Evolutionary conservation across 139 green algal genomes (phyloP).

Genomic region (Chlorella sp.): DNA sequence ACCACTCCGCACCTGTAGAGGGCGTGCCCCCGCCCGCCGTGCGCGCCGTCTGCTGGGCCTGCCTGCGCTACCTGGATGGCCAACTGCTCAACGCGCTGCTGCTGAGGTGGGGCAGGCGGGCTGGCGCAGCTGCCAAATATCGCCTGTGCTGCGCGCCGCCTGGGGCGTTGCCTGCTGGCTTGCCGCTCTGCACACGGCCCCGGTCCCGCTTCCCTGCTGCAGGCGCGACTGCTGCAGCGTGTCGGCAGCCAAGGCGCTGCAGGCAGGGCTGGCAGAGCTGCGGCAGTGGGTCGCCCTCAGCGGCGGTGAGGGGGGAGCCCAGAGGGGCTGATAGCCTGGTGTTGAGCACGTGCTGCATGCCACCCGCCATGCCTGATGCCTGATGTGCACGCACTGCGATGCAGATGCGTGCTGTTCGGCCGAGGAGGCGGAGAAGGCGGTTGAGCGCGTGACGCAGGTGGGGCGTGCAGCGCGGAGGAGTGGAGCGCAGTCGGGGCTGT

Average conservation of each 20-base stretch:
- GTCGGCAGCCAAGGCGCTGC: slow-evolving; percentile 55
- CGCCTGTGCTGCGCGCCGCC: too few relatives aligned
- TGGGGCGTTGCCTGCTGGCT: too few relatives aligned
- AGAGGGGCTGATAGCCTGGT: too few relatives aligned
- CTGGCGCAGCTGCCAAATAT: too few relatives aligned
- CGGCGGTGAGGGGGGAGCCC: slow-evolving; percentile 24
- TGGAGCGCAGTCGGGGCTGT: background rate
- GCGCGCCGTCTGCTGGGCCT: slow-evolving; percentile 42
- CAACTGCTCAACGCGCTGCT: slow-evolving; percentile 67
- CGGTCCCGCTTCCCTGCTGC: too few relatives aligned
- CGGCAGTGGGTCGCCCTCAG: slow-evolving; percentile 37
- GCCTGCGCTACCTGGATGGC: slow-evolving; percentile 56
- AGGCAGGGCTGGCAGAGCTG: slow-evolving; percentile 51
- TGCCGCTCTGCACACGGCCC: too few relatives aligned
- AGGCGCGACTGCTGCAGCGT: slow-evolving; percentile 61
- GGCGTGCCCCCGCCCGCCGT: slow-evolving; percentile 41
- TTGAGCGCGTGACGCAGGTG: slow-evolving; percentile 51
- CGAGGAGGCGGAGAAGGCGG: slow-evolving; percentile 31
- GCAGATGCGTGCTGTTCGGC: slow-evolving; percentile 24
- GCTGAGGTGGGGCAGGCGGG: too few relatives aligned
- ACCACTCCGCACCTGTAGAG: too few relatives aligned
- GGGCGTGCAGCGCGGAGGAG: background rate
- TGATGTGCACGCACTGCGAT: too few relatives aligned
- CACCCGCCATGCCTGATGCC: too few relatives aligned
- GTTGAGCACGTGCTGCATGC: too few relatives aligned